Percentiles rank a stretch among this genome's conserved stretches.
phyloP scores from a whole-genome alignment of 345 rosid genomes.

The Aquilaria malaccensis region DNA sequence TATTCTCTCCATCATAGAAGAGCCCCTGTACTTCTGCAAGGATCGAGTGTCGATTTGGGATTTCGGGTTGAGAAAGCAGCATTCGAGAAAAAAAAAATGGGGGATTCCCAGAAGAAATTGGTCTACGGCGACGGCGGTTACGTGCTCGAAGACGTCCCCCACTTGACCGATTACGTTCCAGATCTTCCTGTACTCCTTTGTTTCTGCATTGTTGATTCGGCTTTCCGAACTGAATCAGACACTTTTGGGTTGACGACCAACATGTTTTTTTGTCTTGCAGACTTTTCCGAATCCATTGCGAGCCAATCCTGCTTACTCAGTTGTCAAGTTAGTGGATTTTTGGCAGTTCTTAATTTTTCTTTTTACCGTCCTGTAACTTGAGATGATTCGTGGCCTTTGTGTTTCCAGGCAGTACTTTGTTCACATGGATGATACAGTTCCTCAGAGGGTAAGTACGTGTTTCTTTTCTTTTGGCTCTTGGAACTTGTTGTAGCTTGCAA shows the following conservation, averaged over 20 bases:
- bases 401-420: slow-evolving; percentile 83
- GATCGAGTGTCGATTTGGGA: too few relatives aligned
- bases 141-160: slow-evolving; percentile 80
- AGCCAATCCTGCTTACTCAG: slow-evolving; percentile 57
- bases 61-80: too few relatives aligned
- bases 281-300: slow-evolving; percentile 57
- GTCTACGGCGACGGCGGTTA: slow-evolving; percentile 51
- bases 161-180: slow-evolving; percentile 58
- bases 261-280: slow-evolving; percentile 25
- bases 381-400: background rate
- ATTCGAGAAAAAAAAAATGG: slow-evolving; percentile 11
- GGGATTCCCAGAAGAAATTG: slow-evolving; percentile 23
- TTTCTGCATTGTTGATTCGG: background rate
- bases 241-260: background rate
- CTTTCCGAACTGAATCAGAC: background rate
- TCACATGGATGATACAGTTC: slow-evolving; percentile 61
- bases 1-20: slow-evolving; percentile 14
- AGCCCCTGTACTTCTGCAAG: too few relatives aligned
- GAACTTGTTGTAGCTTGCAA: background rate
- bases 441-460: slow-evolving; percentile 46
- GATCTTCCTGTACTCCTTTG: slow-evolving; percentile 42
- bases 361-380: background rate
- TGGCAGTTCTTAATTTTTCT: background rate
- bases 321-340: slow-evolving; percentile 43
- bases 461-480: background rate